These are phyloP conservation scores for Anthracocystis setariae DNA, from an alignment of 1,284 basidiomycete species.

Conservation along the genomic window DNA sequence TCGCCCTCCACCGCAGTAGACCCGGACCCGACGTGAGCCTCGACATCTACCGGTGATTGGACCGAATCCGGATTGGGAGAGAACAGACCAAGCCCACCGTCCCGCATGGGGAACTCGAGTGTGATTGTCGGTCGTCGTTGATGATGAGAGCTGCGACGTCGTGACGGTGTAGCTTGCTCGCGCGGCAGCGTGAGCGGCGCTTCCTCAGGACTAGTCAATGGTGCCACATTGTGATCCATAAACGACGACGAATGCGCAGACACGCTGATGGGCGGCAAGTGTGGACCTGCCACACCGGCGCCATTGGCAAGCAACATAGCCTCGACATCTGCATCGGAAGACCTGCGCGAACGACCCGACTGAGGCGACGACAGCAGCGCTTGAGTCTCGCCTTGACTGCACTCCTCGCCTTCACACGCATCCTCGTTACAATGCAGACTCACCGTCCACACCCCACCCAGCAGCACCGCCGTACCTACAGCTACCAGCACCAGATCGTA, in stretches of 20 bases:
- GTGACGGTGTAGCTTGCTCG: constrained; percentile 5
- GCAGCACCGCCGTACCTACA: constrained; percentile 81
- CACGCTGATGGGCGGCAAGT: constrained; percentile 40
- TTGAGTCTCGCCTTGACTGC: constrained; percentile 20
- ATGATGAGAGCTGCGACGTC: constrained; percentile 8
- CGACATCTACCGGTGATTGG: constrained; percentile 10
- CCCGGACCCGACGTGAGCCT: not conserved
- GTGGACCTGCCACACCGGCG: constrained; percentile 51
- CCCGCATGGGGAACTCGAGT: constrained; percentile 45
- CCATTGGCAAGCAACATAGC: constrained; percentile 44
- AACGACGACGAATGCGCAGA: constrained; percentile 27
- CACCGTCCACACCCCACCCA: constrained; percentile 90
- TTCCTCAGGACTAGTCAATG: constrained; percentile 30
- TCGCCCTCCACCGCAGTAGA: not conserved
- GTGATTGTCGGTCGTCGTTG: constrained; percentile 49
- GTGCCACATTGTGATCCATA: constrained; percentile 28
- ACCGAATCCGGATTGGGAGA: constrained; percentile 20
- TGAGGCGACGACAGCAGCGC: constrained; percentile 20
- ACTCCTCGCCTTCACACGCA: constrained; percentile 12
- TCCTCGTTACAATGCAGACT: constrained; percentile 65
- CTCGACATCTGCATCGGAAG: constrained; percentile 22
- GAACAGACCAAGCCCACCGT: constrained; percentile 12
- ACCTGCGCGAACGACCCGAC: constrained; percentile 7
- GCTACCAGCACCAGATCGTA: constrained; percentile 79
- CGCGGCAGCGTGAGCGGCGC: constrained; percentile 20